Percentiles rank a stretch among this genome's conserved stretches.
phyloP scores from a whole-genome alignment of 2,329 filamentous ascomycete genomes.

The Aspergillus tanneri region DNA sequence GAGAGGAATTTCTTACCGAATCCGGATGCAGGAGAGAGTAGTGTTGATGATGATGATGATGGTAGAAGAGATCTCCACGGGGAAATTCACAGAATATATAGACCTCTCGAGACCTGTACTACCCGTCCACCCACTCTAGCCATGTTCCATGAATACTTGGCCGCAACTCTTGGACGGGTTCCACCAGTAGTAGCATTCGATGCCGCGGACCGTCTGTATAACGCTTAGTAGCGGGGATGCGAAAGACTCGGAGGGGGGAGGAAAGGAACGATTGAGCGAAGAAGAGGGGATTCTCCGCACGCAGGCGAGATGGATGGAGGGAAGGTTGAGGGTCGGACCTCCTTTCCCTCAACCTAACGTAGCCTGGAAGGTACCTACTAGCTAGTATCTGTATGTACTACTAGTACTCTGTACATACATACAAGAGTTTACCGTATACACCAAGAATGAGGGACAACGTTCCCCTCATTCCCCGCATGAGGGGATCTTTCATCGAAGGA shows the following conservation, averaged over 20 bases:
- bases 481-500: too few relatives aligned
- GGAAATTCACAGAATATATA: slow-evolving; percentile 23
- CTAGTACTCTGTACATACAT: too few relatives aligned
- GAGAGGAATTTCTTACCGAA: slow-evolving; percentile 4
- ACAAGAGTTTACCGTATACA: too few relatives aligned
- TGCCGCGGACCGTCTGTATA: slow-evolving; percentile 1
- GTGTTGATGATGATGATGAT: slow-evolving; percentile 10
- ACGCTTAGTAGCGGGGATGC: slow-evolving; percentile 1
- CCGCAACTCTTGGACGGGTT: neutral
- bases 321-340: too few relatives aligned
- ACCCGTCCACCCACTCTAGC: slow-evolving; percentile 2
- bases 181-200: slow-evolving; percentile 3
- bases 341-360: too few relatives aligned
- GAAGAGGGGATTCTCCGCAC: slow-evolving; percentile 13
- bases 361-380: too few relatives aligned
- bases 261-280: neutral
- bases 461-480: too few relatives aligned
- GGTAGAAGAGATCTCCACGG: slow-evolving; percentile 5
- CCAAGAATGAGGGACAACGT: too few relatives aligned
- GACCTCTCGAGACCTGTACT: neutral
- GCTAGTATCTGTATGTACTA: neutral
- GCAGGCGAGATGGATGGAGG: slow-evolving; percentile 1
- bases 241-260: neutral
- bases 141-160: neutral
- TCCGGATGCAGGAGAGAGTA: slow-evolving; percentile 7